Evolutionary conservation across 805 yeast genomes (phyloP).

Genomic region (Pichia eremophila): DNA sequence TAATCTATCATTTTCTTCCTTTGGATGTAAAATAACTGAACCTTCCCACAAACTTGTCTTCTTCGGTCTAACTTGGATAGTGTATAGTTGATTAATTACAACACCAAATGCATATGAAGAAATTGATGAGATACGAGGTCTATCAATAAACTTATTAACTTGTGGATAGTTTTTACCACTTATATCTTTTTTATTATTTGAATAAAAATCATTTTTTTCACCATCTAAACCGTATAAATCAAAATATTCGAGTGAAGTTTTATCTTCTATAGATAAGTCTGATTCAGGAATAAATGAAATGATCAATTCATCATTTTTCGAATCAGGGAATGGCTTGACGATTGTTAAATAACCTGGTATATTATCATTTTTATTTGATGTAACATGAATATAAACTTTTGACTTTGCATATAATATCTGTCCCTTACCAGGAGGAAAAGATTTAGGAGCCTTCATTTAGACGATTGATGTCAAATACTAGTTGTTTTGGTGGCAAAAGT

Average conservation of each 20-base stretch:
- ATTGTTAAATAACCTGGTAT: conserved; percentile 69
- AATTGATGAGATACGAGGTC: conserved; percentile 44
- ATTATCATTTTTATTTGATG: conserved; percentile 64
- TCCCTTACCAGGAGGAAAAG: conserved; percentile 30
- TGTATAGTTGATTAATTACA: conserved; percentile 51
- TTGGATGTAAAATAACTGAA: conserved; percentile 65
- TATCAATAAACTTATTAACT: conserved; percentile 31
- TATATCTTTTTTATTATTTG: conserved; percentile 5
- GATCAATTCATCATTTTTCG: conserved; percentile 45
- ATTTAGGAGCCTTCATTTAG: background rate
- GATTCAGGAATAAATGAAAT: conserved; percentile 66
- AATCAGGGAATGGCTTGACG: conserved; percentile 39
- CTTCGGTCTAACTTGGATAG: conserved; percentile 78
- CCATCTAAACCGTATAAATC: conserved; percentile 31
- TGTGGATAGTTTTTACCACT: conserved; percentile 16
- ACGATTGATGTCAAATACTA: background rate
- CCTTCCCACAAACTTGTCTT: conserved; percentile 90
- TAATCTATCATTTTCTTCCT: conserved; percentile 46
- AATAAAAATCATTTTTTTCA: conserved; percentile 17
- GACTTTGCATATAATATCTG: conserved; percentile 49
- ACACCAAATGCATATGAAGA: conserved; percentile 63
- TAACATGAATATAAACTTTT: conserved; percentile 78
- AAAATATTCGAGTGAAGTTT: conserved; percentile 26
- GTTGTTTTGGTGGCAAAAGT: background rate
- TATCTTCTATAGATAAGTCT: conserved; percentile 23